Evolutionary conservation across 179 eudicot species (phyloP).

Genomic region (Actinidia chinensis): DNA sequence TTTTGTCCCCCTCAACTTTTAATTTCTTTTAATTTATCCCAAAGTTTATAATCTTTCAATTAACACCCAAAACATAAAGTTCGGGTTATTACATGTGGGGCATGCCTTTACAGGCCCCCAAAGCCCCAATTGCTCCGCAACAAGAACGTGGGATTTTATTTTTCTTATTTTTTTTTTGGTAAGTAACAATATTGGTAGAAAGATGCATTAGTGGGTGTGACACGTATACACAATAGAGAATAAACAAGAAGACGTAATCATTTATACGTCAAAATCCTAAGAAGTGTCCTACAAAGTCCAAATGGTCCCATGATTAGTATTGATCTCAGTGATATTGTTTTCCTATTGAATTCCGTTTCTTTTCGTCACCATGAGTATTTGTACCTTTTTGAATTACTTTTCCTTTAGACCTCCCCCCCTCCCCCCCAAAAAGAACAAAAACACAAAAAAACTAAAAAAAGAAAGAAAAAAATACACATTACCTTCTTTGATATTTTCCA

Average conservation of each 20-base stretch:
- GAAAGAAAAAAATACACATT: not conserved
- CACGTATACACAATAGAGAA: not conserved
- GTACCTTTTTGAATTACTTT: not conserved
- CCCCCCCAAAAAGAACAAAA: not conserved
- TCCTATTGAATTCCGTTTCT: not conserved
- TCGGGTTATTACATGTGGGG: no score
- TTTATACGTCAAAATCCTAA: not conserved
- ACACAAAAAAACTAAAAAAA: no score
- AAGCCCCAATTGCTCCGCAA: not conserved
- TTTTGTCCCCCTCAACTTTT: no score
- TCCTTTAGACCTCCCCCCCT: no score
- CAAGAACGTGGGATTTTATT: not conserved
- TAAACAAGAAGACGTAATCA: not conserved
- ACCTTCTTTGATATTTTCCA: not conserved
- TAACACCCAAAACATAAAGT: no score
- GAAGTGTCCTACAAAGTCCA: not conserved
- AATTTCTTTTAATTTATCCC: no score
- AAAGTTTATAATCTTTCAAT: no score
- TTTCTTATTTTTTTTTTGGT: no score
- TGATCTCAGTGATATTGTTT: not conserved
- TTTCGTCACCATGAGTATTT: not conserved
- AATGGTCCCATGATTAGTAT: not conserved
- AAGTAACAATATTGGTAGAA: not conserved
- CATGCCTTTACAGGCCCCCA: not conserved
- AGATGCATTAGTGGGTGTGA: not conserved